Percentiles rank a stretch among this genome's conserved stretches.
These are phyloP conservation scores for Suhomyces maxii DNA, from an alignment of 1,139 yeast genomes.

Conservation along the genomic window DNA sequence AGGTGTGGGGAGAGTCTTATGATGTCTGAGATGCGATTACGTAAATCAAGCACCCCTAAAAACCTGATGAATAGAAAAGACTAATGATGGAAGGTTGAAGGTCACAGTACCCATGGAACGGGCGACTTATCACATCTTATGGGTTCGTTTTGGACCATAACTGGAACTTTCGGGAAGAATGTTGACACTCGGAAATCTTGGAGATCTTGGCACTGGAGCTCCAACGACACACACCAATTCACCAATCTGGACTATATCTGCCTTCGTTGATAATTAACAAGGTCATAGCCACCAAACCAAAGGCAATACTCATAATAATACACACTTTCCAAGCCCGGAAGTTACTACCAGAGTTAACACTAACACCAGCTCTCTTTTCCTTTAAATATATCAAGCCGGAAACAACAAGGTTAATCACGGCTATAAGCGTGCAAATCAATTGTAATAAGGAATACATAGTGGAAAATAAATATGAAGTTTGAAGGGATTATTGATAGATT, in stretches of 20 bases:
- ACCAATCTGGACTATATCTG: background rate
- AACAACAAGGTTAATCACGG: slow-evolving; percentile 22
- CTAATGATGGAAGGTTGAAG: too few species aligned
- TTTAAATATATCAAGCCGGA: slow-evolving; percentile 22
- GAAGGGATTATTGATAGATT: background rate
- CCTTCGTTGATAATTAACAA: slow-evolving; percentile 7
- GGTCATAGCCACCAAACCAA: slow-evolving; percentile 20
- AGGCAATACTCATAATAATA: slow-evolving; percentile 23
- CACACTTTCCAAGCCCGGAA: slow-evolving; percentile 25
- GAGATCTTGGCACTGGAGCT: background rate
- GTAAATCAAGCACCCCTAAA: too few species aligned
- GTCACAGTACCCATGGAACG: too few species aligned
- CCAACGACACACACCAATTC: background rate
- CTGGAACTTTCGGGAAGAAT: too few species aligned
- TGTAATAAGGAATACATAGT: slow-evolving; percentile 13
- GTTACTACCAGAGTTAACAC: slow-evolving; percentile 23
- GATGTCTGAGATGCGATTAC: too few species aligned
- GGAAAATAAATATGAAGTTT: background rate
- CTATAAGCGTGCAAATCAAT: slow-evolving; percentile 22
- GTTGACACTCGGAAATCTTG: too few species aligned
- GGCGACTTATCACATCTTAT: too few species aligned
- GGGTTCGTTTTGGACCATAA: too few species aligned
- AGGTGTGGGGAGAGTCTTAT: too few species aligned
- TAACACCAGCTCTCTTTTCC: slow-evolving; percentile 19
- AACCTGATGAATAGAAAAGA: too few species aligned